Evolutionary conservation across 2,329 filamentous ascomycete species (phyloP), one percentile per base, ranked within the genome.

Genomic region (Aureobasidium pullulans): DNA sequence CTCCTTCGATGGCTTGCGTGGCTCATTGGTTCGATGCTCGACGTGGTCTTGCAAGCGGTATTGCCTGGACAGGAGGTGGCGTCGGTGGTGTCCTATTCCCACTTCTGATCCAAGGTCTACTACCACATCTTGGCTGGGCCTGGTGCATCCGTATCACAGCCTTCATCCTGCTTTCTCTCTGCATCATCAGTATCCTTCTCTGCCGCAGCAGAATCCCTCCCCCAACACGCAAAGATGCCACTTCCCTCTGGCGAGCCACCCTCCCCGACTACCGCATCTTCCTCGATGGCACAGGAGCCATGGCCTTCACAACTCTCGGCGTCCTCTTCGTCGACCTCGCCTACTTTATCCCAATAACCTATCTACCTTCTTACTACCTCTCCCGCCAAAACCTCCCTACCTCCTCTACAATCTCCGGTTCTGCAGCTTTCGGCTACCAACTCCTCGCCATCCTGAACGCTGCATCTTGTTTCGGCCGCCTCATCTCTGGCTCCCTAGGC

Each of bases 401-500:
- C 6, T 34, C 40, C 2, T 32, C 32, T 6, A 31, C 28, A 13
- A 10, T 19, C 0, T 40, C 13, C 8, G 37, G 23, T 4, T 7
- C 11, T 3, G 87, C 87, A 10, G 87, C 84, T 0, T 96, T 91
- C 69, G 86, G 87, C 1, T 94, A 89, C 70, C 84, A 90, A 68
- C 80, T 95, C 61, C 76, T 96, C 31, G 86, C 90, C 10, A 86
- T 96, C 64, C 79, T 96, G 69, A 96, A 96, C 70, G 89, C 84
- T 1, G 89, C 85, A 8, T 90, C 86, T 0, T 86, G 89, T 60
- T 74, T 96, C 13, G 93, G 93, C 3, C 84, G 93, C 39, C 85
- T 84, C 68, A 75, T 92, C 1, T 89, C 90, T 0, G 92, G 92
- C 0, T 87, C 87, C 70, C 82, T 89, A 63, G 86, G 89, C 2